A percentile compares a stretch with the other conserved stretches of the same genome.
Evolutionary conservation across 129 eudicot species (phyloP).

Genomic region (Pseudognaphalium luteoalbum): DNA sequence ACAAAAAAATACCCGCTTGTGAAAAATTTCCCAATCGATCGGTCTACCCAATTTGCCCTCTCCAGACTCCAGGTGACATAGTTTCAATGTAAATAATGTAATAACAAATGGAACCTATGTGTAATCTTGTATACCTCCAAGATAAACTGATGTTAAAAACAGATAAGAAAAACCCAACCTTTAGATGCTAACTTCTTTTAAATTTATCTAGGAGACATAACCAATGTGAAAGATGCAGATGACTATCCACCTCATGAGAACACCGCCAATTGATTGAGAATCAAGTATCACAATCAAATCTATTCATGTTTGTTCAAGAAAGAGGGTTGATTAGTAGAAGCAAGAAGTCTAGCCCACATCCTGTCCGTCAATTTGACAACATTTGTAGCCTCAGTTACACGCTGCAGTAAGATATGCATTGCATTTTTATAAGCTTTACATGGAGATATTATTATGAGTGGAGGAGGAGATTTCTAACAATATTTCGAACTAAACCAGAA

Average conservation of each 20-base stretch:
- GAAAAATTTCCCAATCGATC: not conserved
- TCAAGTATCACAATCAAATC: constrained; percentile 29
- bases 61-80: not conserved
- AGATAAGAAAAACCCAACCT: not conserved
- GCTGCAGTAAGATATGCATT: constrained; percentile 46
- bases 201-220: not conserved
- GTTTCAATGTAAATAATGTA: not conserved
- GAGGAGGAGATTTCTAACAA: not conserved
- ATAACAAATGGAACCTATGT: not conserved
- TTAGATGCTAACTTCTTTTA: not conserved
- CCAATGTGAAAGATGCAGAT: constrained; percentile 1
- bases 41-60: not conserved
- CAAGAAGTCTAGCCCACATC: constrained; percentile 89
- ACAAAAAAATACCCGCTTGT: not conserved
- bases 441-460: not conserved
- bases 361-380: constrained; percentile 78
- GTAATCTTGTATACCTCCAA: not conserved
- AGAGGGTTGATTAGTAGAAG: constrained; percentile 81
- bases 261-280: constrained; percentile 1
- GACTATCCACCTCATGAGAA: constrained; percentile 13
- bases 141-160: too few species aligned
- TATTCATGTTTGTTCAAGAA: constrained; percentile 50
- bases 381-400: constrained; percentile 67
- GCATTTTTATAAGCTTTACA: not conserved
- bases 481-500: not conserved